A percentile compares a stretch with the other conserved stretches of the same genome.
Evolutionary conservation across 495 filamentous ascomycete genomes (phyloP).

Genomic region (Aspergillus carlsbadensis): DNA sequence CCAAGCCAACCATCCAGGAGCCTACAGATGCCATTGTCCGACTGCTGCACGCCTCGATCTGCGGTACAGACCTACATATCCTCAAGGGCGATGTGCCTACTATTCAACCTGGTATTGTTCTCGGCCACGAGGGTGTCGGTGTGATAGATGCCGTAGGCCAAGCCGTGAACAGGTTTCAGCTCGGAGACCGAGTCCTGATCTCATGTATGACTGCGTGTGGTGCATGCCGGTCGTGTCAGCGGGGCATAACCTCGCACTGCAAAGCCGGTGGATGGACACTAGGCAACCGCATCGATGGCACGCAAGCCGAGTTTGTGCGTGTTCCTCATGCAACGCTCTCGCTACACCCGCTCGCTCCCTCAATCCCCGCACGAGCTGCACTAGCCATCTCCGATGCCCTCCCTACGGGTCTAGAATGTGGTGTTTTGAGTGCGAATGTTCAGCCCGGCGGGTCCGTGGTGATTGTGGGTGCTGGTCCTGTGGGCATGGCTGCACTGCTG

Average conservation of each 20-base stretch:
- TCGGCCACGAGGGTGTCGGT: slow-evolving; percentile 82
- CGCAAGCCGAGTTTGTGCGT: slow-evolving; percentile 19
- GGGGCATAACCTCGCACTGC: neutral
- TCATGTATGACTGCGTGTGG: slow-evolving; percentile 39
- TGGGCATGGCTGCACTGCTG: slow-evolving; percentile 46
- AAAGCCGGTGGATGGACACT: neutral
- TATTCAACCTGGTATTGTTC: slow-evolving; percentile 69
- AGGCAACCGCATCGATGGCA: neutral
- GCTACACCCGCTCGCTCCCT: slow-evolving; percentile 33
- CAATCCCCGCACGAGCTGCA: slow-evolving; percentile 29
- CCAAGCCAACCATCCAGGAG: slow-evolving; percentile 64
- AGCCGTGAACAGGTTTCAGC: slow-evolving; percentile 47
- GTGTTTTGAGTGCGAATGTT: slow-evolving; percentile 42
- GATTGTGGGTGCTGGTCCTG: slow-evolving; percentile 49
- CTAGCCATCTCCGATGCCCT: neutral
- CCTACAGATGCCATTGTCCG: slow-evolving; percentile 74
- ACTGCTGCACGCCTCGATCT: slow-evolving; percentile 75
- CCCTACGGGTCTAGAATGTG: slow-evolving; percentile 48
- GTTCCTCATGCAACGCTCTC: slow-evolving; percentile 39
- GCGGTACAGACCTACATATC: slow-evolving; percentile 77
- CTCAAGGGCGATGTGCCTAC: slow-evolving; percentile 67
- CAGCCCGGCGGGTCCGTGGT: slow-evolving; percentile 42
- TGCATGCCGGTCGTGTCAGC: slow-evolving; percentile 32
- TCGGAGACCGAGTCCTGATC: slow-evolving; percentile 40
- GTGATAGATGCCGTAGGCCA: slow-evolving; percentile 67